These are phyloP conservation scores for Corniculantispora saksenae DNA, from an alignment of 2,329 filamentous ascomycete species.

Conservation along the genomic window DNA sequence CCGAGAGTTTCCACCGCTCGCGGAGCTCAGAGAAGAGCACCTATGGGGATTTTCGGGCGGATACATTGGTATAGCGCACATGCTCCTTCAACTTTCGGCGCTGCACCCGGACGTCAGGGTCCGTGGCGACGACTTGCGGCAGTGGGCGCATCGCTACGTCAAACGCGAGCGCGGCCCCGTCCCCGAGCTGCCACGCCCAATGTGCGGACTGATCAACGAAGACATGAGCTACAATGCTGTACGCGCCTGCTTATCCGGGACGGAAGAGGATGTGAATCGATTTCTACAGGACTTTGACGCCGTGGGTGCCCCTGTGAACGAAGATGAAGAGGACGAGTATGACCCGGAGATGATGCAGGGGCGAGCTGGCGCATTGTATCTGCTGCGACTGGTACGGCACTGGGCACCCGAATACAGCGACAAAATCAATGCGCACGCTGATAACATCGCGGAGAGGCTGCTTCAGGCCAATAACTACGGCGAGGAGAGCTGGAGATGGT, in stretches of 20 bases:
- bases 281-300: slow-evolving; percentile 33
- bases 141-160: slow-evolving; percentile 47
- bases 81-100: slow-evolving; percentile 46
- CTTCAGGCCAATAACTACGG: slow-evolving; percentile 53
- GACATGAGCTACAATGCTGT: slow-evolving; percentile 42
- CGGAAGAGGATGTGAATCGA: slow-evolving; percentile 32
- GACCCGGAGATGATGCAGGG: slow-evolving; percentile 63
- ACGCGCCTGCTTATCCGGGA: slow-evolving; percentile 37
- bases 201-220: slow-evolving; percentile 44
- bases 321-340: slow-evolving; percentile 33
- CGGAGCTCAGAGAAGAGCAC: slow-evolving; percentile 27
- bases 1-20: slow-evolving; percentile 29
- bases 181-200: slow-evolving; percentile 35
- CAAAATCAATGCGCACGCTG: slow-evolving; percentile 51
- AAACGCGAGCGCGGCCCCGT: slow-evolving; percentile 31
- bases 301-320: slow-evolving; percentile 20
- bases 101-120: slow-evolving; percentile 40
- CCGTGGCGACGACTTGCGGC: slow-evolving; percentile 34
- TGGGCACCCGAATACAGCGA: slow-evolving; percentile 48
- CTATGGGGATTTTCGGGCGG: slow-evolving; percentile 47
- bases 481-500: slow-evolving; percentile 57
- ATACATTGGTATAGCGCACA: slow-evolving; percentile 49
- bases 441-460: slow-evolving; percentile 39
- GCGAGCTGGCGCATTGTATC: slow-evolving; percentile 63
- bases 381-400: slow-evolving; percentile 59